Conservation (phyloP, 2,329 filamentous ascomycete genomes). For the Aspergillus texensis region DNA sequence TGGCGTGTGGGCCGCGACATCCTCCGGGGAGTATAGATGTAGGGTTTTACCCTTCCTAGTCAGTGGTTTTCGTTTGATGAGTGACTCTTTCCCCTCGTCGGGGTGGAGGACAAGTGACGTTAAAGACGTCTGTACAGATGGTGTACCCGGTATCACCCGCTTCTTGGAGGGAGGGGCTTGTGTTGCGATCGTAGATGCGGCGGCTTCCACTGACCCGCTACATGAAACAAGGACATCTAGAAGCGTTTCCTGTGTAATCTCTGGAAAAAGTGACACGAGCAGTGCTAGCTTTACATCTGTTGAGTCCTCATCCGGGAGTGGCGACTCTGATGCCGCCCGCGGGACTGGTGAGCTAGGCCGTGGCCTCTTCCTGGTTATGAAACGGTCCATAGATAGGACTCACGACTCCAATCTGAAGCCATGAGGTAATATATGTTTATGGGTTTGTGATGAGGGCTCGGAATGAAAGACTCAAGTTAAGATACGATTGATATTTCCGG, state of each 20-base stretch:
- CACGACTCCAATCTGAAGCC: slow-evolving; percentile 23
- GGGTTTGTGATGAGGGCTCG: background rate
- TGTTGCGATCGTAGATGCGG: slow-evolving; percentile 58
- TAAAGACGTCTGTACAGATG: slow-evolving; percentile 67
- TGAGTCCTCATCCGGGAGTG: slow-evolving; percentile 63
- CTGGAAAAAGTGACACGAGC: slow-evolving; percentile 74
- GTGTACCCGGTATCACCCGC: slow-evolving; percentile 40
- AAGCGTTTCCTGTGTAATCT: slow-evolving; percentile 64
- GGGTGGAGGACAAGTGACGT: slow-evolving; percentile 49
- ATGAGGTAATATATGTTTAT: slow-evolving; percentile 9
- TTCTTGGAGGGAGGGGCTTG: slow-evolving; percentile 23
- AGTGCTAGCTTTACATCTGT: slow-evolving; percentile 90
- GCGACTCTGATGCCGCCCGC: slow-evolving; percentile 17
- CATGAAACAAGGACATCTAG: slow-evolving; percentile 78
- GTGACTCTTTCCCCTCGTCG: slow-evolving; percentile 14
- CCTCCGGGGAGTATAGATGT: slow-evolving; percentile 78
- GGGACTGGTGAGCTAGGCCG: slow-evolving; percentile 21
- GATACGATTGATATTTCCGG: background rate
- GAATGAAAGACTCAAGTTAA: background rate
- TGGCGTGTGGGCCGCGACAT: slow-evolving; percentile 81
- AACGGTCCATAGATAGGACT: slow-evolving; percentile 43
- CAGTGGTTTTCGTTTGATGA: slow-evolving; percentile 37
- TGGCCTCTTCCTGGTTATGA: slow-evolving; percentile 41
- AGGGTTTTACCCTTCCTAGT: slow-evolving; percentile 80
- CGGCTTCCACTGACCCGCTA: slow-evolving; percentile 72